These are phyloP conservation scores for Arthrinium phaeospermum DNA, from an alignment of 2,329 filamentous ascomycete species.

Conservation along the genomic window DNA sequence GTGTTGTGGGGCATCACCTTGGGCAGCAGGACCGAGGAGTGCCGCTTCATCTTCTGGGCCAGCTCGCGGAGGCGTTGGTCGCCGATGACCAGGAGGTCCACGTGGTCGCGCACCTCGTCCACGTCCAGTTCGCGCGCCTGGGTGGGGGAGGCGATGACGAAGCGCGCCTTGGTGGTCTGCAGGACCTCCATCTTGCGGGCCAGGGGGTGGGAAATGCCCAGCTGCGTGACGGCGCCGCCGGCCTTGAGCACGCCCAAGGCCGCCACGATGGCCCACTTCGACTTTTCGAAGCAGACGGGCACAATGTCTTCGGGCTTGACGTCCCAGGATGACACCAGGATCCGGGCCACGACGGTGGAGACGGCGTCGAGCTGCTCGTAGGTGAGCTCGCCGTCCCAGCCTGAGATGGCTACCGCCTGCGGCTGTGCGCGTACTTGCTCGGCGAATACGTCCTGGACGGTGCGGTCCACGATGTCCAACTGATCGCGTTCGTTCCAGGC, in stretches of 20 bases:
- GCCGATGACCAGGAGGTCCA: background rate
- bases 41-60: too few relatives aligned
- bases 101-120: background rate
- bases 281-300: constrained; percentile 43
- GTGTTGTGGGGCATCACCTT: background rate
- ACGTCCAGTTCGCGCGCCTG: background rate
- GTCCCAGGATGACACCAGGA: background rate
- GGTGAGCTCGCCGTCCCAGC: background rate
- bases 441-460: too few relatives aligned
- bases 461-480: too few relatives aligned
- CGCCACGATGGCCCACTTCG: constrained; percentile 38
- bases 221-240: constrained; percentile 37
- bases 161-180: background rate
- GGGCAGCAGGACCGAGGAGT: background rate
- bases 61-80: background rate
- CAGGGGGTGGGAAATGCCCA: background rate
- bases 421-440: too few relatives aligned
- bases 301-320: constrained; percentile 25
- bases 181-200: constrained; percentile 11
- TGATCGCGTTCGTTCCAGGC: too few relatives aligned
- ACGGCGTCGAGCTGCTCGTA: background rate
- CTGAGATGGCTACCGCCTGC: background rate
- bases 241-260: constrained; percentile 43
- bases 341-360: background rate
- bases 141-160: constrained; percentile 17